Evolutionary conservation across 2,329 filamentous ascomycete genomes (phyloP), one percentile per base, ranked within the genome.

Genomic region (Ophiocordyceps australis): DNA sequence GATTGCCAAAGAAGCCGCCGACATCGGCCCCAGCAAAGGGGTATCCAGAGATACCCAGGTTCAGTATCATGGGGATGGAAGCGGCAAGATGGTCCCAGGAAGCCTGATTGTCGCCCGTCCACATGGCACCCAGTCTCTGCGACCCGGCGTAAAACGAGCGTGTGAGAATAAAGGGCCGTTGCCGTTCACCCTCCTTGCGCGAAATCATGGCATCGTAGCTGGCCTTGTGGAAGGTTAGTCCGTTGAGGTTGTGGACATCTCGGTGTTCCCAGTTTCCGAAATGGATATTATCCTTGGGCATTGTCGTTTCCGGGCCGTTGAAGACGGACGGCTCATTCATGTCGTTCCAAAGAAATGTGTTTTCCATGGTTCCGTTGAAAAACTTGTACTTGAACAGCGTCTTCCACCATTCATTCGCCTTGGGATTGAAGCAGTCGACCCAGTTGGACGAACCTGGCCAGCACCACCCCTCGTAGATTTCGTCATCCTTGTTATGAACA

Each of bases 311-410:
- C 0, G 89, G 89, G 0, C 89, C 89, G 47, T 95, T 95, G 60
- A 98, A 98, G 2, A 98, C 89, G 0, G 89, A 95, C 1, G 89
- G 89, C 55, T 98, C 89, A 46, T 94, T 95, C 89, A 98, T 98
- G 49, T 98, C 89, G 49, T 98, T 98, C 89, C 89, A 98, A 40
- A 98, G 71, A 51, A 82, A 94, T 0, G 81, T 75, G 49, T 95
- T 98, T 35, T 74, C 62, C 39, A 75, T 65, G 2, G 82, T 82
- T 24, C 83, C 85, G 49, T 81, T 80, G 63, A 94, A 98, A 21
- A 57, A 66, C 45, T 81, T 73, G 37, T 91, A 95, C 41, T 78
- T 75, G 64, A 92, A 95, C 9, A 95, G 65, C 3, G 62, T 55
- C 38, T 72, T 77, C 86, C 89, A 98, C 89, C 89, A 98, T 33